Evolutionary conservation across 2,329 filamentous ascomycete genomes (phyloP), one percentile per base, ranked within the genome.

Genomic region (Sporothrix dimorphospora): DNA sequence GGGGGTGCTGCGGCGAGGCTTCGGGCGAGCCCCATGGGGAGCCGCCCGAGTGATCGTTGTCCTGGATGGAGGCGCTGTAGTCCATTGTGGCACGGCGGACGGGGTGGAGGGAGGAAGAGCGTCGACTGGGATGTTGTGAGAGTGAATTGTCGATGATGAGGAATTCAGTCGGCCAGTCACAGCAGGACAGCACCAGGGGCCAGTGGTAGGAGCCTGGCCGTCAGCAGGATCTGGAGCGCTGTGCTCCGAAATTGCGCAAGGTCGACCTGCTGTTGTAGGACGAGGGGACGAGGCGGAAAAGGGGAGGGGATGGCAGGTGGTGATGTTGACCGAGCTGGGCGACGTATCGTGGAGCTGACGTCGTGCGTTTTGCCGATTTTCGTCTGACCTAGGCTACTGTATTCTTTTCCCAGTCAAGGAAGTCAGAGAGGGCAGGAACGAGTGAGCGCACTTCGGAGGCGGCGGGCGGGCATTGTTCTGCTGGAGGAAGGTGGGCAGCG

Each of bases 1-100:
- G 82, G 75, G 82, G 65, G 5, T 67, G 83, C 72, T 82, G 81
- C 40, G 87, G 86, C 24, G 87, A 87, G 19, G 84, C 81, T 30
- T 81, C 81, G 5, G 87, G 87, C 42, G 86, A 86, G 16, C 85
- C 87, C 87, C 87, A 89, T 1, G 87, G 87, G 42, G 87, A 88
- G 73, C 81, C 83, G 72, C 83, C 86, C 61, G 80, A 82, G 75
- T 88, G 83, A 61, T 89, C 87, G 69, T 82, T 81, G 76, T 89
- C 87, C 78, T 84, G 78, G 76, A 88, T 86, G 16, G 86, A 84
- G 74, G 86, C 80, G 79, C 84, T 86, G 79, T 89, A 89, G 80
- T 89, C 87, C 87, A 89, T 89, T 75, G 21, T n/a, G 51, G 51
- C 3, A 14, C 24, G 34, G 49, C 8, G 59, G 3, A 47, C 11